phyloP scores from a whole-genome alignment of 805 yeast species.

The Ogataea nonfermentans region DNA sequence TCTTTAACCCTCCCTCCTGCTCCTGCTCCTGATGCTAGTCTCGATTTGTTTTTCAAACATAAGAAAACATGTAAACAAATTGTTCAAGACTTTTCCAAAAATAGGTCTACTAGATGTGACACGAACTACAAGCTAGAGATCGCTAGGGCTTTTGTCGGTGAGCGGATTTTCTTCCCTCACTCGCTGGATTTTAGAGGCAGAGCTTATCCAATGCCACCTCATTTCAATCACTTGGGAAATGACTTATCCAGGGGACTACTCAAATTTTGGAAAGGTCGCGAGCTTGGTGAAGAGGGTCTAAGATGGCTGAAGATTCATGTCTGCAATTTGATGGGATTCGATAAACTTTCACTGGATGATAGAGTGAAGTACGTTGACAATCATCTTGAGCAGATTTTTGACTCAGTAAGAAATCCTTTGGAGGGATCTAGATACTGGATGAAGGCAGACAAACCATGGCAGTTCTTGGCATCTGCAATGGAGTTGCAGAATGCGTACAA shows the following conservation, averaged over 20 bases:
- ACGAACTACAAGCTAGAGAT: slow-evolving; percentile 90
- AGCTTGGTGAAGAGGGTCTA: slow-evolving; percentile 61
- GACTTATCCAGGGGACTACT: slow-evolving; percentile 73
- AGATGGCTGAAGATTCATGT: slow-evolving; percentile 75
- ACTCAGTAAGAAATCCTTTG: slow-evolving; percentile 63
- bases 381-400: slow-evolving; percentile 51
- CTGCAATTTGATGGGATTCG: slow-evolving; percentile 72
- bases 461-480: slow-evolving; percentile 65
- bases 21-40: slow-evolving; percentile 70
- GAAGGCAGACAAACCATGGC: slow-evolving; percentile 82
- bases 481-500: slow-evolving; percentile 63
- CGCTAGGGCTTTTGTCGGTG: slow-evolving; percentile 89
- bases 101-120: slow-evolving; percentile 89
- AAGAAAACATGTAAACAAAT: slow-evolving; percentile 56
- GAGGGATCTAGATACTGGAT: slow-evolving; percentile 63
- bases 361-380: slow-evolving; percentile 59
- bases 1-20: slow-evolving; percentile 47
- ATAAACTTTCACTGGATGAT: slow-evolving; percentile 65
- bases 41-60: slow-evolving; percentile 67
- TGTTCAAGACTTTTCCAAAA: slow-evolving; percentile 59
- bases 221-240: slow-evolving; percentile 77
- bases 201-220: slow-evolving; percentile 79
- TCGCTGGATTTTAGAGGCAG: slow-evolving; percentile 81
- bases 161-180: slow-evolving; percentile 75
- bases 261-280: slow-evolving; percentile 74